Base-by-base conservation (phyloP, 352 stramenopile genomes). In the Phytophthora palmivora region DNA sequence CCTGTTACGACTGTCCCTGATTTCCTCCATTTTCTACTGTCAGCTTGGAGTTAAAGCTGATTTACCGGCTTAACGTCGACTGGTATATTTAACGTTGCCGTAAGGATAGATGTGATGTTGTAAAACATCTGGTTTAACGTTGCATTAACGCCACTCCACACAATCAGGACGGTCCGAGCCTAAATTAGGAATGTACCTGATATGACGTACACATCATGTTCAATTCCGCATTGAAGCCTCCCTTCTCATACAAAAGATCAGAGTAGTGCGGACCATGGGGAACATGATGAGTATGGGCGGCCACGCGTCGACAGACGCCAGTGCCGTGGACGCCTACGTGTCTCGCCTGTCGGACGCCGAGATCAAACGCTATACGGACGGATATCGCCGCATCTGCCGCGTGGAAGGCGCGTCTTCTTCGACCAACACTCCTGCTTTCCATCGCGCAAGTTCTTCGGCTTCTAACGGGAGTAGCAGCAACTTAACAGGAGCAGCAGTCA, bases 361-460 rank as follows among this genome's bases (percentile, higher is more conserved):
- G 47, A 57, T 91, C 41, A 87, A 88, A 50, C 77, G 81, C 28
- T 92, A 87, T 51, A 82, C 76, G 1, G 85, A 94, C 49, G 85
- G 85, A 3, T 91, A 87, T 46, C 81, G 82, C 0, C 81, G 85
- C 38, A 86, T 91, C 36, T 92, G 82, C 38, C 81, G 83, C n/a
- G 63, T 68, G 3, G 79, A 91, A 22, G 51, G 58, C 39, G 16
- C 46, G 21, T 52, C 47, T 19, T 43, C 54, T 8, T 39, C 58
- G 9, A 15, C 54, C 38, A 55, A 33, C 30, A 16, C 54, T 46
- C 26, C 59, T n/a, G 10, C 63, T 24, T 59, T 51, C n/a, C 52
- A 59, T 15, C 36, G 52, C 37, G 32, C 47, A 11, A 76, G 63
- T 11, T 60, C 47, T 1, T 67, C 66, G 0, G 39, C 36, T n/a